A percentile compares a stretch with the other conserved stretches of the same genome.
phyloP scores from a whole-genome alignment of 1,139 yeast species.

The Scheffersomyces parashehatae region DNA sequence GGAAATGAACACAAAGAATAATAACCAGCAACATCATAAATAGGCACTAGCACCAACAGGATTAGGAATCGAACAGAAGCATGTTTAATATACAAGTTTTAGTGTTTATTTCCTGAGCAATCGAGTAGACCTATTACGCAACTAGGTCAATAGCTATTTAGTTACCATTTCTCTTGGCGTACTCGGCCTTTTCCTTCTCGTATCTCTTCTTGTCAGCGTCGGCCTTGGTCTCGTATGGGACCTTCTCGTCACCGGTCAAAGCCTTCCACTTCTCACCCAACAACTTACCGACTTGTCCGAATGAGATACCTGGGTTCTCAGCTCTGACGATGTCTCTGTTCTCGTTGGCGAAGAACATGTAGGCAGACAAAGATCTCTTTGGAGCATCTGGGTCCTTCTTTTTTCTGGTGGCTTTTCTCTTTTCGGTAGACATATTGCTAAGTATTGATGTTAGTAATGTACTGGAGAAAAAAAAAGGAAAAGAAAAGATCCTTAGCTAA shows the following conservation, averaged over 20 bases:
- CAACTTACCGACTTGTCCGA: constrained; percentile 89
- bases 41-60: not conserved
- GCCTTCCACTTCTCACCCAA: constrained; percentile 98
- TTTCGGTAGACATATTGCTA: constrained; percentile 32
- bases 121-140: no score
- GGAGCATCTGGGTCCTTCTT: constrained; percentile 97
- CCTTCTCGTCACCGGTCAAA: constrained; percentile 74
- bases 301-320: constrained; percentile 91
- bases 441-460: constrained; percentile 11
- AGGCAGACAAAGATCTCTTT: constrained; percentile 95
- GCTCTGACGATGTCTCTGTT: constrained; percentile 93
- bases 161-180: constrained; percentile 51
- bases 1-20: no score
- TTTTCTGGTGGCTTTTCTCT: constrained; percentile 50
- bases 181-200: constrained; percentile 93
- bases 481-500: not conserved
- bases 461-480: not conserved
- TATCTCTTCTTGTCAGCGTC: constrained; percentile 96
- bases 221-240: constrained; percentile 90
- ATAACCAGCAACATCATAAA: not conserved
- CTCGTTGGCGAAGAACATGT: constrained; percentile 98
- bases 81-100: not conserved
- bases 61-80: not conserved
- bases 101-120: not conserved
- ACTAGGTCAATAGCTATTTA: constrained; percentile 3